Percentiles rank a stretch among this genome's conserved stretches.
phyloP scores from a whole-genome alignment of 352 stramenopile genomes.

The Pythium grandisporangium region DNA sequence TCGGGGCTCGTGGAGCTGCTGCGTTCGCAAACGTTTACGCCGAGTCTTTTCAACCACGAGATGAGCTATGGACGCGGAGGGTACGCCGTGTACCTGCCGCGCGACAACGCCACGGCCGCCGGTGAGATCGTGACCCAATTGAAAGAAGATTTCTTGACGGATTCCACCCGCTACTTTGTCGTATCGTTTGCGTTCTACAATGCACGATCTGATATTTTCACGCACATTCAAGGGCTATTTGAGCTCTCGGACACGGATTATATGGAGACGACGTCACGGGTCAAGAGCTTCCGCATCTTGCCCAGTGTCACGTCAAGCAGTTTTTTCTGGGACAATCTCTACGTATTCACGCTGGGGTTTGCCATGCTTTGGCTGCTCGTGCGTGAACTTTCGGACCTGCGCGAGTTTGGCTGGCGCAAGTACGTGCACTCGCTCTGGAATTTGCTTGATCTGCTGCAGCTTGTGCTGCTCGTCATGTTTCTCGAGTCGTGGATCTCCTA shows the following conservation, averaged over 20 bases:
- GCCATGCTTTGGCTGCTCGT: constrained; percentile 38
- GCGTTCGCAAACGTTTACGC: constrained; percentile 63
- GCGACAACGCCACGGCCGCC: constrained; percentile 54
- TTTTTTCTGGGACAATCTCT: constrained; percentile 41
- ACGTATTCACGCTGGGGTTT: constrained; percentile 52
- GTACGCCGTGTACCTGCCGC: constrained; percentile 58
- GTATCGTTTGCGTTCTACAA: constrained; percentile 69
- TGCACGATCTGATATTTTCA: constrained; percentile 69
- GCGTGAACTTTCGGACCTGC: constrained; percentile 44
- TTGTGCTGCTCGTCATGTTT: constrained; percentile 57
- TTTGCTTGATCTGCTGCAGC: constrained; percentile 60
- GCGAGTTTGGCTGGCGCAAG: constrained; percentile 33
- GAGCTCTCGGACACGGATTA: constrained; percentile 76
- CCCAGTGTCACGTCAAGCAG: constrained; percentile 32
- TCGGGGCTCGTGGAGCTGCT: constrained; percentile 25
- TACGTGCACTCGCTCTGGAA: constrained; percentile 80
- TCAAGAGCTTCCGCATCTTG: constrained; percentile 70
- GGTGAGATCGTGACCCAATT: constrained; percentile 31
- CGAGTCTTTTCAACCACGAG: constrained; percentile 47
- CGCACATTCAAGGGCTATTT: constrained; percentile 54
- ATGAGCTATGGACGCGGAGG: constrained; percentile 72
- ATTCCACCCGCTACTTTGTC: constrained; percentile 51
- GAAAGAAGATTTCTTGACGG: constrained; percentile 47
- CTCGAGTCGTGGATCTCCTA: constrained; percentile 51
- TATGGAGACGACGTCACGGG: constrained; percentile 53